Conservation (phyloP, 225 moss, liverwort and hornwort genomes). For the Bryum argenteum region DNA sequence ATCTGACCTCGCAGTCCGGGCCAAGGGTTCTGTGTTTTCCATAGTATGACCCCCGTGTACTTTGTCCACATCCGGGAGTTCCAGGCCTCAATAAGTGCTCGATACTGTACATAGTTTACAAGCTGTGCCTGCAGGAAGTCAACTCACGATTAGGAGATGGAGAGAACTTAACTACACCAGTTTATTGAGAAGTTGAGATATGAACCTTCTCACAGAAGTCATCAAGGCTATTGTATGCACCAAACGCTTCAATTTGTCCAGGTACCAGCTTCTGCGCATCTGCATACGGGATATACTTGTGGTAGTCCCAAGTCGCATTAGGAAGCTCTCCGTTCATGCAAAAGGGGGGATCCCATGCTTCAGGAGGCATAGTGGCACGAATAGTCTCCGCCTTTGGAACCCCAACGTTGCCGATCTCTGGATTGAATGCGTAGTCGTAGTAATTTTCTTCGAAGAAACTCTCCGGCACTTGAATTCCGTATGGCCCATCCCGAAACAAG, state of each 20-base stretch:
- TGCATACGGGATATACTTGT: constrained; percentile 87
- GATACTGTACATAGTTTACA: constrained; percentile 86
- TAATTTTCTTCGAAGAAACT: constrained; percentile 68
- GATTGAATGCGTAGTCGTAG: constrained; percentile 83
- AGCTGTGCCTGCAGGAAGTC: constrained; percentile 77
- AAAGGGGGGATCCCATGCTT: constrained; percentile 82
- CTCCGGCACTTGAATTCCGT: constrained; percentile 80
- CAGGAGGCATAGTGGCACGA: constrained; percentile 84
- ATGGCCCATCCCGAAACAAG: constrained; percentile 81
- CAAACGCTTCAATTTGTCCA: constrained; percentile 74
- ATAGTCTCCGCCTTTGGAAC: constrained; percentile 91
- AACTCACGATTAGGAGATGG: constrained; percentile 6
- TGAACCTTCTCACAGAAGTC: constrained; percentile 77
- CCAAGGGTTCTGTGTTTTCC: constrained; percentile 98
- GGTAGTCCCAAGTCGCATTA: constrained; percentile 83
- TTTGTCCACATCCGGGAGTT: constrained; percentile 96
- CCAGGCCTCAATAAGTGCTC: constrained; percentile 91
- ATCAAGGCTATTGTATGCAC: constrained; percentile 58
- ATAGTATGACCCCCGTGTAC: constrained; percentile 83
- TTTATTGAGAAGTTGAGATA: neutral
- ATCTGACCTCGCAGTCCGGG: constrained; percentile 91
- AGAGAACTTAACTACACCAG: constrained; percentile 8
- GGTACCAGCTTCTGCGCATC: constrained; percentile 56
- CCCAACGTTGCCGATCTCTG: constrained; percentile 91
- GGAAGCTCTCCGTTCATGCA: constrained; percentile 57